Conservation (phyloP, 1,139 yeast species). For the Magnusiomyces starmeri region DNA sequence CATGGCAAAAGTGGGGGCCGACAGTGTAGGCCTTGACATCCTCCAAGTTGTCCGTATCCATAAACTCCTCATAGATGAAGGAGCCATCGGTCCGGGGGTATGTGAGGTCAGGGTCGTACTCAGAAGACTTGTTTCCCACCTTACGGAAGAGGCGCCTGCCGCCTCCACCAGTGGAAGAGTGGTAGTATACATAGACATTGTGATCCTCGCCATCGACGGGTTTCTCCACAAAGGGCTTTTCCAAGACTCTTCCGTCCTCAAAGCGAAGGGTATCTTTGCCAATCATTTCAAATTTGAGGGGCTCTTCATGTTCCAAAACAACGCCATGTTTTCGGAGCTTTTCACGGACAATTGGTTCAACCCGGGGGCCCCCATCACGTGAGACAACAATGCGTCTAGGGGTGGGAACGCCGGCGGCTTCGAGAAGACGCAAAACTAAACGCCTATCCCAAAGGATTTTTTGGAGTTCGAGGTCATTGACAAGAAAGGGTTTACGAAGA, state of each 20-base stretch:
- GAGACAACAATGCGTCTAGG: slow-evolving; percentile 83
- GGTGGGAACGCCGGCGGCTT: slow-evolving; percentile 78
- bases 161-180: slow-evolving; percentile 89
- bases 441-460: slow-evolving; percentile 96
- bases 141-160: slow-evolving; percentile 91
- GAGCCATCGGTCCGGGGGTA: slow-evolving; percentile 86
- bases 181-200: slow-evolving; percentile 88
- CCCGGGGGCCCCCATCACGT: slow-evolving; percentile 93
- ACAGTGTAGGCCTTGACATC: slow-evolving; percentile 99
- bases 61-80: slow-evolving; percentile 84
- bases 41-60: slow-evolving; percentile 97
- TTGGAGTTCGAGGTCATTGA: slow-evolving; percentile 86
- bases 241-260: slow-evolving; percentile 54
- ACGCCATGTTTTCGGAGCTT: slow-evolving; percentile 57
- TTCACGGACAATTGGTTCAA: slow-evolving; percentile 54
- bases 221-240: slow-evolving; percentile 93
- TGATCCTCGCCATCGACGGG: slow-evolving; percentile 99
- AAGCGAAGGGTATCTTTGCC: slow-evolving; percentile 72
- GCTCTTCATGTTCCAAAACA: slow-evolving; percentile 52
- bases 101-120: slow-evolving; percentile 75
- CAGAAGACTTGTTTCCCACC: slow-evolving; percentile 95
- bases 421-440: slow-evolving; percentile 72
- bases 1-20: slow-evolving; percentile 86
- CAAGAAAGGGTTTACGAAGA: slow-evolving; percentile 79
- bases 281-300: slow-evolving; percentile 67